Conservation (phyloP, 768 basidiomycete genomes). For the Collybia mongolica region DNA sequence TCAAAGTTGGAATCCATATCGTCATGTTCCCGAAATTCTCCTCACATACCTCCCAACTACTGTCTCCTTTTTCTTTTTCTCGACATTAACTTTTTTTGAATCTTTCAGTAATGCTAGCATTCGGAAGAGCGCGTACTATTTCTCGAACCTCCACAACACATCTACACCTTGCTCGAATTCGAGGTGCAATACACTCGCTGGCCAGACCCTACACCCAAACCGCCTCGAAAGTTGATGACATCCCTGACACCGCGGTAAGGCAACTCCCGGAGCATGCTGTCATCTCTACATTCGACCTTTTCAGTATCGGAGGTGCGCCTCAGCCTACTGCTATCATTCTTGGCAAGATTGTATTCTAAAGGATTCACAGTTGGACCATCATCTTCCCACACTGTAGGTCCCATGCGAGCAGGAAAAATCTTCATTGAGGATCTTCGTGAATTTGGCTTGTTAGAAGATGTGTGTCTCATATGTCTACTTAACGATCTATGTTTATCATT, state of each 20-base stretch:
- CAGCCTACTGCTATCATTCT: neutral
- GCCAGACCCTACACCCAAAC: no score
- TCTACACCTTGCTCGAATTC: no score
- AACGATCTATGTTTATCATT: neutral
- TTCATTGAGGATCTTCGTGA: slow-evolving; percentile 77
- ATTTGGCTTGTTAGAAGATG: slow-evolving; percentile 68
- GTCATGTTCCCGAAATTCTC: slow-evolving; percentile 19
- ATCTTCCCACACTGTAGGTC: slow-evolving; percentile 51
- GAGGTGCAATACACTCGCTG: no score
- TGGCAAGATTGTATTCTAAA: slow-evolving; percentile 2
- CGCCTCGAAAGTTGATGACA: neutral
- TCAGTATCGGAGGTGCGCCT: slow-evolving; percentile 80
- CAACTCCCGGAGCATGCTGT: slow-evolving; percentile 77
- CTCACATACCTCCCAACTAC: neutral
- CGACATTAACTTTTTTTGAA: neutral
- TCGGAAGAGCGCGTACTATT: slow-evolving; percentile 7
- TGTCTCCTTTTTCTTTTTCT: neutral
- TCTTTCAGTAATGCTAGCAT: slow-evolving; percentile 6
- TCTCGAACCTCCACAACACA: neutral
- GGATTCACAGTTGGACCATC: slow-evolving; percentile 43
- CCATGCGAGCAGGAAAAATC: slow-evolving; percentile 89
- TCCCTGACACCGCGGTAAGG: slow-evolving; percentile 10
- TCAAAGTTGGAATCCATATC: slow-evolving; percentile 10
- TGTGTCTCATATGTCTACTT: slow-evolving; percentile 17
- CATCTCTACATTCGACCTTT: slow-evolving; percentile 90